These are phyloP conservation scores for Hanseniaspora singularis DNA, from an alignment of 805 yeast genomes.

Conservation along the genomic window DNA sequence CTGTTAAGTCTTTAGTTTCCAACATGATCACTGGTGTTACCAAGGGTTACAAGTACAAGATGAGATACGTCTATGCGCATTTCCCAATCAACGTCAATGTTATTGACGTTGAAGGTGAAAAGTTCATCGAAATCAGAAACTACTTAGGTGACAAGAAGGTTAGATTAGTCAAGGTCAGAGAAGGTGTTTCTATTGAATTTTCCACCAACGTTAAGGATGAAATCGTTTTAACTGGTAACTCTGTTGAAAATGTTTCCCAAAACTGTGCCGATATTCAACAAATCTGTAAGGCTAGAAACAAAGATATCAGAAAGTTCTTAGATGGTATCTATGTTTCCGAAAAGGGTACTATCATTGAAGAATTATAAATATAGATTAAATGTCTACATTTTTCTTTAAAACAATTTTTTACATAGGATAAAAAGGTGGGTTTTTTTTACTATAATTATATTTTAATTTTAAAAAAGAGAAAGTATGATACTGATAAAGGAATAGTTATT, in stretches of 20 bases:
- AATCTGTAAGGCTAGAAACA: slow-evolving; percentile 96
- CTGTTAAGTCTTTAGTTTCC: slow-evolving; percentile 88
- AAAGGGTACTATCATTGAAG: slow-evolving; percentile 77
- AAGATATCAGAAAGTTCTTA: slow-evolving; percentile 99
- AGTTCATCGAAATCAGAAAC: slow-evolving; percentile 92
- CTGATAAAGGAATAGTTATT: neutral
- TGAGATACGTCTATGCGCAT: slow-evolving; percentile 99
- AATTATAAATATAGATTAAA: slow-evolving; percentile 30
- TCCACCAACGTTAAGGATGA: slow-evolving; percentile 88
- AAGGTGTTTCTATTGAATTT: slow-evolving; percentile 78
- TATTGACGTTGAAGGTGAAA: slow-evolving; percentile 60
- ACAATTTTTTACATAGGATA: slow-evolving; percentile 10
- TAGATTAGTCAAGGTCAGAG: slow-evolving; percentile 73
- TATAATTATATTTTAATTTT: no score
- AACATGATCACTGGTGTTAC: slow-evolving; percentile 98
- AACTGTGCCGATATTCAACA: slow-evolving; percentile 97
- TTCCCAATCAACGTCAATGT: slow-evolving; percentile 99
- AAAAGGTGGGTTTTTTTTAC: neutral
- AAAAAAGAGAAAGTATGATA: slow-evolving; percentile 20
- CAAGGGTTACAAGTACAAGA: slow-evolving; percentile 97
- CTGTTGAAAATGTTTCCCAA: slow-evolving; percentile 94
- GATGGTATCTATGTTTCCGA: slow-evolving; percentile 99
- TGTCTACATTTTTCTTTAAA: no score
- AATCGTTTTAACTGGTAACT: slow-evolving; percentile 85
- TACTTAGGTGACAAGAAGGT: slow-evolving; percentile 99